These are phyloP conservation scores for Henckelia pumila DNA, from an alignment of 257 asterid species.

Conservation along the genomic window DNA sequence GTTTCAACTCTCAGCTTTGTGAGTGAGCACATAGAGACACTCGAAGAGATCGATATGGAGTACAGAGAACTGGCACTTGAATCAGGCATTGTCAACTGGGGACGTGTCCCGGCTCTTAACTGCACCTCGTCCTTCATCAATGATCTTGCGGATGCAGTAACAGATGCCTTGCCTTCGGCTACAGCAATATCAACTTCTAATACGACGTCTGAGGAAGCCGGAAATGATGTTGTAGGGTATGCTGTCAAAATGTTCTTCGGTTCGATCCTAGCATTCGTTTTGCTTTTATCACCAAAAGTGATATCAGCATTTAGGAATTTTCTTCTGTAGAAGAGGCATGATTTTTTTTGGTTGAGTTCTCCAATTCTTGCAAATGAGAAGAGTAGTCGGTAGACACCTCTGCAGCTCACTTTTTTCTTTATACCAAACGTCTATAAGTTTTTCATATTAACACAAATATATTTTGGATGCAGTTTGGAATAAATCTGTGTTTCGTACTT, in stretches of 20 bases:
- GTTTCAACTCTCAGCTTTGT: conserved; percentile 65
- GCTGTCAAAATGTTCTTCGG: conserved; percentile 61
- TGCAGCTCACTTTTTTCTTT: conserved; percentile 8
- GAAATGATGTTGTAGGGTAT: conserved; percentile 41
- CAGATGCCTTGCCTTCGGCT: conserved; percentile 86
- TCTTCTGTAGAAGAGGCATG: conserved; percentile 24
- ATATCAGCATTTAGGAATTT: conserved; percentile 45
- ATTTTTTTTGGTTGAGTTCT: not conserved
- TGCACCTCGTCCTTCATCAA: conserved; percentile 75
- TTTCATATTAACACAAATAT: not conserved
- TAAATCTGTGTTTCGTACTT: not conserved
- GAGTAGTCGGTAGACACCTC: not conserved
- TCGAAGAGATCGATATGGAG: conserved; percentile 97
- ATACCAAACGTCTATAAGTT: too few relatives aligned
- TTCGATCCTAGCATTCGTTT: conserved; percentile 64
- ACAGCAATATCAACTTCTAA: conserved; percentile 48
- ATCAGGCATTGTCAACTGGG: conserved; percentile 88
- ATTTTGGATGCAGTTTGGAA: not conserved
- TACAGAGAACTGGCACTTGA: conserved; percentile 81
- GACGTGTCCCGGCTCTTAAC: conserved; percentile 96
- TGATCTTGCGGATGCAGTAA: conserved; percentile 90
- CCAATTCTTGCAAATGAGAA: not conserved
- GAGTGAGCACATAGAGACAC: conserved; percentile 98
- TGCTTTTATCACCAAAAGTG: conserved; percentile 62
- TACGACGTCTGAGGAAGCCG: conserved; percentile 36